Percentiles rank a stretch among this genome's conserved stretches.
Evolutionary conservation across 1,284 basidiomycete genomes (phyloP).

Genomic region (Rhodotorula sp.): DNA sequence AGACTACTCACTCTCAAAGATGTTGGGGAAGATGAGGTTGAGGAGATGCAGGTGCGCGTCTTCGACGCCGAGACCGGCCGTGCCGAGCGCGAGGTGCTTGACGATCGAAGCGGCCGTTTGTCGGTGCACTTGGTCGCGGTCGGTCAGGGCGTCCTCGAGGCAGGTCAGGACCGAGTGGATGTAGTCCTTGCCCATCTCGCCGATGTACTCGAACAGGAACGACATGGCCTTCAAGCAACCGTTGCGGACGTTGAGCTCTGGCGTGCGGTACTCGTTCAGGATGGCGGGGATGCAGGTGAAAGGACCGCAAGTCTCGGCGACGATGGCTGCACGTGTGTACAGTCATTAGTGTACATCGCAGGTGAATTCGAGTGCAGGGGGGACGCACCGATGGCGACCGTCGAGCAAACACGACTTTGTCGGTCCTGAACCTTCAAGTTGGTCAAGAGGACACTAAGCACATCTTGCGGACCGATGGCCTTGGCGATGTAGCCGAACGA

Average conservation of each 20-base stretch:
- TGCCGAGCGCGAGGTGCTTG: slow-evolving; percentile 95
- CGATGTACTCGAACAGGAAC: slow-evolving; percentile 99
- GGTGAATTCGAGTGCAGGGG: not conserved
- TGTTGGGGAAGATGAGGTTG: slow-evolving; percentile 99
- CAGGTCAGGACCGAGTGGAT: slow-evolving; percentile 95
- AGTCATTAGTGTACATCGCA: not conserved
- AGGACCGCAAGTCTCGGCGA: slow-evolving; percentile 95
- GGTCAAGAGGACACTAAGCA: slow-evolving; percentile 91
- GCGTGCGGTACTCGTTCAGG: slow-evolving; percentile 95
- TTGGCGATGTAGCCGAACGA: slow-evolving; percentile 99
- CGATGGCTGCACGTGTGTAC: slow-evolving; percentile 59
- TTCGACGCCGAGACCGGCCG: slow-evolving; percentile 94
- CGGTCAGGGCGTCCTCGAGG: slow-evolving; percentile 95
- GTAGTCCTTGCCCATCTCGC: slow-evolving; percentile 99
- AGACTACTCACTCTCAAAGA: slow-evolving; percentile 70
- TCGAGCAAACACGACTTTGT: slow-evolving; percentile 97
- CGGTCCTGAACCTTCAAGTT: slow-evolving; percentile 98
- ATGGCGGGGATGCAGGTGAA: slow-evolving; percentile 99
- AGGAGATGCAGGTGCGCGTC: slow-evolving; percentile 96
- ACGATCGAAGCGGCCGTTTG: slow-evolving; percentile 99
- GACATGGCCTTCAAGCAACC: slow-evolving; percentile 98
- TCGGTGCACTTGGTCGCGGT: slow-evolving; percentile 95
- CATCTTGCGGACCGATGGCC: slow-evolving; percentile 98
- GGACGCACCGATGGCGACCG: slow-evolving; percentile 79
- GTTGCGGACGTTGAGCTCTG: slow-evolving; percentile 96